Conservation (phyloP, 148 eudicot species). For the Polygonum maritimum region DNA sequence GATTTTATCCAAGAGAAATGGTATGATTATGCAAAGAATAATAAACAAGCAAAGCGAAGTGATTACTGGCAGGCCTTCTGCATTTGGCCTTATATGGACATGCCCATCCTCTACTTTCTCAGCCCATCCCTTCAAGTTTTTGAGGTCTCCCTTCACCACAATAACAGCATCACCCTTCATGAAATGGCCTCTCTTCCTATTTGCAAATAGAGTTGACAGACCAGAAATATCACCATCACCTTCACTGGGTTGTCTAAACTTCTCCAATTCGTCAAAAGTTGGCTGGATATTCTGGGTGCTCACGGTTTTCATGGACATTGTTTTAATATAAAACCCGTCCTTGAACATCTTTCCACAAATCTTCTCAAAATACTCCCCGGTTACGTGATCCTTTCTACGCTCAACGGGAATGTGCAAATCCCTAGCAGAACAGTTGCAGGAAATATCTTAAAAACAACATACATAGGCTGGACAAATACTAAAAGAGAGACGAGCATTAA, state of each 20-base stretch:
- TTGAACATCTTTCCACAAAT: slow-evolving; percentile 91
- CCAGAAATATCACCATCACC: slow-evolving; percentile 88
- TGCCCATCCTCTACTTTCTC: slow-evolving; percentile 94
- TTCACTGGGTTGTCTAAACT: slow-evolving; percentile 76
- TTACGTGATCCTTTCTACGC: slow-evolving; percentile 70
- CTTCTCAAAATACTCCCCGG: slow-evolving; percentile 78
- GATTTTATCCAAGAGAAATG: background rate
- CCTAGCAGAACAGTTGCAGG: slow-evolving; percentile 25
- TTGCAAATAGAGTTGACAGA: slow-evolving; percentile 77
- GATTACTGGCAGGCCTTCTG: slow-evolving; percentile 66
- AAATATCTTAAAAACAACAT: slow-evolving; percentile 7
- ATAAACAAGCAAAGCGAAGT: background rate
- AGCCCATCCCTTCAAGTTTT: slow-evolving; percentile 84
- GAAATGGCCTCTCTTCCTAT: slow-evolving; percentile 95
- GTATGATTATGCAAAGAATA: background rate
- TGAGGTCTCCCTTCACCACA: slow-evolving; percentile 85
- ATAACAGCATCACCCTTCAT: slow-evolving; percentile 96
- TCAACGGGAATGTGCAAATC: slow-evolving; percentile 86
- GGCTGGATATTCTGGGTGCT: slow-evolving; percentile 78
- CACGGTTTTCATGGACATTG: slow-evolving; percentile 75
- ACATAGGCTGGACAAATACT: background rate
- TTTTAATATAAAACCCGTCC: slow-evolving; percentile 83
- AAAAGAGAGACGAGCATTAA: background rate
- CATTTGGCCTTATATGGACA: slow-evolving; percentile 82
- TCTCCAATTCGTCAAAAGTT: slow-evolving; percentile 92